Base-by-base conservation (phyloP, 768 basidiomycete genomes). In the Lyophyllum semitale region DNA sequence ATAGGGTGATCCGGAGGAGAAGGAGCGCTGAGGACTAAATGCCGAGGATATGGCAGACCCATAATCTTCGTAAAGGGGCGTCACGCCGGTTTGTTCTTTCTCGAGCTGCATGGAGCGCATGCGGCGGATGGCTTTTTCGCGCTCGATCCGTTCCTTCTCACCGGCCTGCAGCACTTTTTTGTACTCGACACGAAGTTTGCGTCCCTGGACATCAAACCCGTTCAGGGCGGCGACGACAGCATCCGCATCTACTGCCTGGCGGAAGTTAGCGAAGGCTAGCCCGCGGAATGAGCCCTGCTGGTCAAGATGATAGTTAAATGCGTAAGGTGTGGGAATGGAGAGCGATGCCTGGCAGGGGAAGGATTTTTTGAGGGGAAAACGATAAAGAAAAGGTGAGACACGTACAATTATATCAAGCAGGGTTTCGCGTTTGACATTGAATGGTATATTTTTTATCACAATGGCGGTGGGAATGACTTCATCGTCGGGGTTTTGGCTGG, bases 361-460 rank as follows among this genome's bases (percentile, higher is more conserved):
- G 43, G 41, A 61, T 44, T 17, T 33, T 49, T 27, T 15, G 9
- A 38, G 4, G 4, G 37, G 37, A 22, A 30, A 12, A 42, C 29
- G 17, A 38, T n/a, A 7, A 18, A n/a, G 9, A 13, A 17, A 17
- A 50, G 59, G 46, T 41, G 52, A 53, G 60, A 48, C 45, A 84
- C 93, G 60, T 54, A 96, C 95, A 70, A 99, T 98, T 71, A 98
- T 94, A 76, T 91, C 89, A 67, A 98, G 86, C 63, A 99, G 84
- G 41, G 93, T 93, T 77, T 98, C 96, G 68, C 93, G 88, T 76
- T 95, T 93, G 62, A 98, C 94, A 66, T 95, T 95, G 81, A 99
- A 99, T 62, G 96, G 96, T 77, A 99, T 99, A 80, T 98, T 98
- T 85, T 99, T 99, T 73, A 99, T 98, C 69, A 99, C 97, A 67